A percentile compares a stretch with the other conserved stretches of the same genome.
Evolutionary conservation across 2,329 filamentous ascomycete genomes (phyloP).

Genomic region (Ambrosiella xylebori): DNA sequence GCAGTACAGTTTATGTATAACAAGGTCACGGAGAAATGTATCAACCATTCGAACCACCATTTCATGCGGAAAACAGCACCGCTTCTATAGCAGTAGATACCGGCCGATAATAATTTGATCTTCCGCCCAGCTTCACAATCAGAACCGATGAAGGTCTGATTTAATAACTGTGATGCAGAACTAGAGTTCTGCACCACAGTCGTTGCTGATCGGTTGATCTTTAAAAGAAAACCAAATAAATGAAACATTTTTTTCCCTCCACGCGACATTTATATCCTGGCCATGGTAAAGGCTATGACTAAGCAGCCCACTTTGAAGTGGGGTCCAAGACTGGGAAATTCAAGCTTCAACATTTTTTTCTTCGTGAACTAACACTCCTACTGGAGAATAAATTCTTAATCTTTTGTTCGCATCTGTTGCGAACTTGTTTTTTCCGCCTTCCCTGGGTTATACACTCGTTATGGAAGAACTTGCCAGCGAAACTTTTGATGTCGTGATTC

Average conservation of each 20-base stretch:
- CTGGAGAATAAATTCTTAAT: conserved; percentile 4
- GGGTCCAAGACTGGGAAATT: conserved; percentile 9
- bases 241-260: conserved; percentile 18
- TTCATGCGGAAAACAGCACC: conserved; percentile 35
- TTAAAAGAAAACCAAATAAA: conserved; percentile 19
- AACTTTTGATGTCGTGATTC: conserved; percentile 63
- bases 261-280: conserved; percentile 5
- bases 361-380: neutral
- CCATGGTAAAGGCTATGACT: conserved; percentile 2
- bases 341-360: neutral
- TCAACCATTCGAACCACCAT: conserved; percentile 72
- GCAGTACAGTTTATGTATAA: neutral
- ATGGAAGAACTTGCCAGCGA: conserved; percentile 65
- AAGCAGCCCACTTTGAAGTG: conserved; percentile 5
- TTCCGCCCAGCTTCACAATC: conserved; percentile 40
- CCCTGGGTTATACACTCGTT: conserved; percentile 14
- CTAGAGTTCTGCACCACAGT: conserved; percentile 17
- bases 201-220: conserved; percentile 23
- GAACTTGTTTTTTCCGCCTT: neutral
- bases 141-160: conserved; percentile 17
- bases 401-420: conserved; percentile 14
- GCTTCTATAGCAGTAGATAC: conserved; percentile 81
- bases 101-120: conserved; percentile 46
- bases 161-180: conserved; percentile 9
- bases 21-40: conserved; percentile 30